These are phyloP conservation scores for Myxozyma mucilagina DNA, from an alignment of 805 yeast genomes.

Conservation along the genomic window DNA sequence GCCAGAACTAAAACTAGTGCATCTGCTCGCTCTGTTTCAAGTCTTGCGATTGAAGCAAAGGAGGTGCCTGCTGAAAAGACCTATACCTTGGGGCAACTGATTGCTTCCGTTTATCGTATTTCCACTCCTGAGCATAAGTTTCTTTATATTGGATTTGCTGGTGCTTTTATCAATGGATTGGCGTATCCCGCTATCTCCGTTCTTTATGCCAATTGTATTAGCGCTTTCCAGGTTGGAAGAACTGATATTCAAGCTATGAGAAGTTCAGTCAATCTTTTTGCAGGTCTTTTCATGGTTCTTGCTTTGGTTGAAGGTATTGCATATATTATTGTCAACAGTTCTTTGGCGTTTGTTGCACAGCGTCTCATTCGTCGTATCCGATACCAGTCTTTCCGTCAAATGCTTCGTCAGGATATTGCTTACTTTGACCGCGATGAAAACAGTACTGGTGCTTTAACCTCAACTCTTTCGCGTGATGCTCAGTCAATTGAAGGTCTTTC, in stretches of 20 bases:
- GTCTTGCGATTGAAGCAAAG: conserved; percentile 13
- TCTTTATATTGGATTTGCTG: conserved; percentile 26
- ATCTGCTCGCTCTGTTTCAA: conserved; percentile 27
- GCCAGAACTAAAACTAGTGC: conserved; percentile 33
- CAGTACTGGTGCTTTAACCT: conserved; percentile 36
- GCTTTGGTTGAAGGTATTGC: conserved; percentile 26
- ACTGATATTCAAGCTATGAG: conserved; percentile 41
- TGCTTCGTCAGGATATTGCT: conserved; percentile 37
- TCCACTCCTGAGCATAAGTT: conserved; percentile 26
- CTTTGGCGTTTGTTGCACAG: conserved; percentile 26
- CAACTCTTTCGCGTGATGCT: conserved; percentile 37
- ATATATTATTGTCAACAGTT: conserved; percentile 18
- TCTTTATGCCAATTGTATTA: conserved; percentile 43
- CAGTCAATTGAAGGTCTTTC: conserved; percentile 36
- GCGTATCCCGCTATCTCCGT: conserved; percentile 39
- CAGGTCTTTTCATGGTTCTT: conserved; percentile 33
- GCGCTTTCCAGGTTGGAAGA: conserved; percentile 36
- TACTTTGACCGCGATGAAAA: conserved; percentile 37
- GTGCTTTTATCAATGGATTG: conserved; percentile 21
- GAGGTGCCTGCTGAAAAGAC: conserved; percentile 3
- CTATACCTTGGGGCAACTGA: conserved; percentile 15
- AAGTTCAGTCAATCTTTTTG: conserved; percentile 37
- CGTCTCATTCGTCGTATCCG: conserved; percentile 35
- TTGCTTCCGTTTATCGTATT: conserved; percentile 13
- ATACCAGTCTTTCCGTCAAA: conserved; percentile 30